Conservation (phyloP, 768 basidiomycete genomes). For the Xerocomus potaroensis region DNA sequence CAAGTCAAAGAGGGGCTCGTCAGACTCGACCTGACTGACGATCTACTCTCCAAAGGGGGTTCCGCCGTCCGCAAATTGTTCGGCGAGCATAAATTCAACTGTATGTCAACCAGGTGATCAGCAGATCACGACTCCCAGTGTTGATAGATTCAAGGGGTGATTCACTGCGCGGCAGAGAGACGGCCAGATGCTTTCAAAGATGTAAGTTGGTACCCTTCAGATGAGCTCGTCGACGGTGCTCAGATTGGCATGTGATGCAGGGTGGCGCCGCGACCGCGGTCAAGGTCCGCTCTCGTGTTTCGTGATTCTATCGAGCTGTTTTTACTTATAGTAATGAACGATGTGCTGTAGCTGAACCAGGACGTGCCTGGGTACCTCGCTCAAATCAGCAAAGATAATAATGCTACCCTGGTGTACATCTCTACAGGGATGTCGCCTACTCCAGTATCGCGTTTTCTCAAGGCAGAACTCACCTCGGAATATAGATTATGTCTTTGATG, state of each 20-base stretch:
- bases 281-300: slow-evolving; percentile 39
- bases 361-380: slow-evolving; percentile 73
- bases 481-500: slow-evolving; percentile 93
- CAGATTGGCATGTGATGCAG: background rate
- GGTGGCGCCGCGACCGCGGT: slow-evolving; percentile 64
- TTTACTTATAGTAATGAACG: background rate
- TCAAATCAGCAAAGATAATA: slow-evolving; percentile 52
- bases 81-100: slow-evolving; percentile 56
- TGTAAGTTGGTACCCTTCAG: slow-evolving; percentile 38
- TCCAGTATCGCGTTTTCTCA: slow-evolving; percentile 4
- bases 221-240: background rate
- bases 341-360: slow-evolving; percentile 65
- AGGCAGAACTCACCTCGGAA: slow-evolving; percentile 1
- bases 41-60: slow-evolving; percentile 31
- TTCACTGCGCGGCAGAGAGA: slow-evolving; percentile 95
- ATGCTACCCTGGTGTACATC: slow-evolving; percentile 81
- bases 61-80: slow-evolving; percentile 49
- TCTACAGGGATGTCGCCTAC: slow-evolving; percentile 62
- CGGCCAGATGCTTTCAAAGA: slow-evolving; percentile 91
- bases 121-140: background rate
- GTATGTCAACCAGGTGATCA: slow-evolving; percentile 43
- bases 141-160: slow-evolving; percentile 54
- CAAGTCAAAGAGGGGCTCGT: slow-evolving; percentile 50
- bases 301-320: background rate
- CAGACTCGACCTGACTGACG: slow-evolving; percentile 67